Percentiles rank a stretch among this genome's conserved stretches.
These are phyloP conservation scores for Phytophthora chlamydospora DNA, from an alignment of 352 stramenopile genomes.

Conservation along the genomic window DNA sequence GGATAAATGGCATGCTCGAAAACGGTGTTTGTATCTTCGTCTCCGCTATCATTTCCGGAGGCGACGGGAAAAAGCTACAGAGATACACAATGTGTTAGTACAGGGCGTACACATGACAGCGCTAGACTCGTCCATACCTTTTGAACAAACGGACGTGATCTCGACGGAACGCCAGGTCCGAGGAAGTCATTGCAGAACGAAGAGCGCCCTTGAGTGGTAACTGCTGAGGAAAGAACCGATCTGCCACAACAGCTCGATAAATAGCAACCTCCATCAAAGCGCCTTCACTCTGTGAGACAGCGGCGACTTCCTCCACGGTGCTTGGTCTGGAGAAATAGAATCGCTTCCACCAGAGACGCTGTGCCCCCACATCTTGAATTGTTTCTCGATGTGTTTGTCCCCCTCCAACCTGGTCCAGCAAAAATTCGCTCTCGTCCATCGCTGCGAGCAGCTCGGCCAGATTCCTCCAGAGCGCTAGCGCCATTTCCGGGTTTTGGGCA, in stretches of 20 bases:
- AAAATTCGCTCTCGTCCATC: constrained; percentile 54
- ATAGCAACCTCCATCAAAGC: constrained; percentile 48
- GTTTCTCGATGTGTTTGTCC: constrained; percentile 21
- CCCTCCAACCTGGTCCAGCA: constrained; percentile 31
- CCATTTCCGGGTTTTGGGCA: constrained; percentile 36
- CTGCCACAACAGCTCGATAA: constrained; percentile 50
- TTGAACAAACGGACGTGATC: constrained; percentile 53
- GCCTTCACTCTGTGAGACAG: constrained; percentile 27
- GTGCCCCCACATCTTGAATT: constrained; percentile 38
- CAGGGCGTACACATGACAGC: background rate
- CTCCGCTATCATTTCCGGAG: background rate
- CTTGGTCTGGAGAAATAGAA: constrained; percentile 58
- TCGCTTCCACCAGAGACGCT: constrained; percentile 64
- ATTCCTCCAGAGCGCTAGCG: constrained; percentile 54
- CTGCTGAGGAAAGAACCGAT: constrained; percentile 44
- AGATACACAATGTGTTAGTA: constrained; percentile 16
- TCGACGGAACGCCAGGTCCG: constrained; percentile 23
- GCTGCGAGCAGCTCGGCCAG: constrained; percentile 56
- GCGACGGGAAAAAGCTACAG: constrained; percentile 38
- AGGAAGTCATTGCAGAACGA: constrained; percentile 25
- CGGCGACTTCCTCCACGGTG: constrained; percentile 34
- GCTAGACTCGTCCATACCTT: constrained; percentile 34
- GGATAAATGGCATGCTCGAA: constrained; percentile 34
- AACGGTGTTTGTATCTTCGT: constrained; percentile 14
- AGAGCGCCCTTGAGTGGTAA: constrained; percentile 35